phyloP scores from a whole-genome alignment of 257 asterid species.

The Coffea canephora region DNA sequence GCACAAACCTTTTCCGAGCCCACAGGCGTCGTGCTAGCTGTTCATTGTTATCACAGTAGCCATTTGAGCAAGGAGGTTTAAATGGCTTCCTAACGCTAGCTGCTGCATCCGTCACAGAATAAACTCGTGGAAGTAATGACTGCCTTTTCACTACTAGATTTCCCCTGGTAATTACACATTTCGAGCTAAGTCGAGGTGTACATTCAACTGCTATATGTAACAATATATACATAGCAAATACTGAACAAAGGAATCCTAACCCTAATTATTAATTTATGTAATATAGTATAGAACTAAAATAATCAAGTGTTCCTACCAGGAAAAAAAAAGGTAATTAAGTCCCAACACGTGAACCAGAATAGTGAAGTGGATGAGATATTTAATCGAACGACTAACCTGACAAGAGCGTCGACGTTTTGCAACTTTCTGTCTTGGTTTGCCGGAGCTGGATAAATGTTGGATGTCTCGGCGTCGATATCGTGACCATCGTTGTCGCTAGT shows the following conservation, averaged over 20 bases:
- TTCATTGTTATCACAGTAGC: conserved; percentile 64
- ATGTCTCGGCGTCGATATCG: conserved; percentile 26
- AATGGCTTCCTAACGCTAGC: conserved; percentile 74
- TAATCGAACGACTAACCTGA: conserved; percentile 39
- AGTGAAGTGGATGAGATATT: neutral
- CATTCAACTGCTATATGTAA: neutral
- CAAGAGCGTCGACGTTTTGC: conserved; percentile 64
- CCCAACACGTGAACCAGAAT: neutral
- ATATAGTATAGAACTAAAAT: neutral
- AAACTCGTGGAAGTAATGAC: conserved; percentile 82
- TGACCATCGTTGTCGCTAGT: conserved; percentile 40
- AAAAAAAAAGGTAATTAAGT: too few species aligned
- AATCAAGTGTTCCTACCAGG: neutral
- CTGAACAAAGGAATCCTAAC: neutral
- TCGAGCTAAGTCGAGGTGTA: neutral
- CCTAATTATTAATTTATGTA: neutral
- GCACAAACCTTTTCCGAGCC: conserved; percentile 92
- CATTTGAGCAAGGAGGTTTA: conserved; percentile 79
- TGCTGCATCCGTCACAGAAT: conserved; percentile 66
- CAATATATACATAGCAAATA: neutral
- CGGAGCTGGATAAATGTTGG: conserved; percentile 39
- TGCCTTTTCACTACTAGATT: conserved; percentile 74
- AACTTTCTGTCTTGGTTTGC: conserved; percentile 44
- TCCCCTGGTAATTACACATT: conserved; percentile 52
- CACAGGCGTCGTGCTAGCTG: conserved; percentile 71